Base-by-base conservation (phyloP, 1,284 basidiomycete species). In the Leccinum huronense region DNA sequence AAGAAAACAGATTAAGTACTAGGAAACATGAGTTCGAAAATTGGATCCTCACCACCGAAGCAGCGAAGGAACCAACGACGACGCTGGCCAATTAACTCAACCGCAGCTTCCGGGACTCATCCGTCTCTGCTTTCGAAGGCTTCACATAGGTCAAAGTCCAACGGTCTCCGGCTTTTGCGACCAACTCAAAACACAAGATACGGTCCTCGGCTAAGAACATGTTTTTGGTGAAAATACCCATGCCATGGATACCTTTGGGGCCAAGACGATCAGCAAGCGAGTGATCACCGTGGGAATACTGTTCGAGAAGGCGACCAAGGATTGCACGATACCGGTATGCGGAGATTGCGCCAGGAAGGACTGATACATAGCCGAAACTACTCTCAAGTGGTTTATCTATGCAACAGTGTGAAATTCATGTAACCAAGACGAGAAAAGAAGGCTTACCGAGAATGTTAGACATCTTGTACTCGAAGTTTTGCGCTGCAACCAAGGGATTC, bases 381-480 rank as follows among this genome's bases (percentile, higher is more conserved):
- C 93, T 95, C 78, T 98, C 96, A 57, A 97, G 83, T 3, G 96
- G 96, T 77, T 97, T 95, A 74, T 95, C 93, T 89, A 19, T 53
- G 38, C 59, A 19, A 36, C 0, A 27, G 7, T 27, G 65, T 66
- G 56, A 70, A 61, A 23, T 23, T 64, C 33, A 51, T 48, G 30
- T 54, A 19, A 40, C 36, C 6, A 63, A 23, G 19, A 36, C 4
- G 6, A 55, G 16, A 40, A 16, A 23, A 33, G 9, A 58, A n/a
- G 23, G 68, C 78, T 70, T 77, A 86, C 92, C 93, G 31, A 96
- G 81, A 71, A 97, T 97, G 77, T 96, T 96, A 45, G 93, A 95
- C 92, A 96, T 96, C 80, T 94, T 98, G 81, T 98, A 98, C 79
- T 99, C 97, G 72, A 99, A 98, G 79, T 98, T 98, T 77, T 98